Conservation (phyloP, 176 grass and related monocot genomes). For the Juncus inflexus region DNA sequence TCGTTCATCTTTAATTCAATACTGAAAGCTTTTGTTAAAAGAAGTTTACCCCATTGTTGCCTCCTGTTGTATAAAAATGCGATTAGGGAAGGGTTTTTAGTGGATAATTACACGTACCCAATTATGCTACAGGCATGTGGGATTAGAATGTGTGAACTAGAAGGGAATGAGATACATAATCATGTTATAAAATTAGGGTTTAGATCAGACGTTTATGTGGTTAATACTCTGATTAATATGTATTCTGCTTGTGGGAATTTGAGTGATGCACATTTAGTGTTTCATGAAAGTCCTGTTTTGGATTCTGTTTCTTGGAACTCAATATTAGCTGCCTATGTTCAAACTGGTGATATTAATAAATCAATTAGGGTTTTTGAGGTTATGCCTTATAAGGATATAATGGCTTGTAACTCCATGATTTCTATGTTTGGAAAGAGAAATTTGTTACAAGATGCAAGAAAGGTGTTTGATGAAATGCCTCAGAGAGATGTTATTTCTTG, state of each 20-base stretch:
- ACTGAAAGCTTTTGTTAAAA: conserved; percentile 41
- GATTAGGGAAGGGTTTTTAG: conserved; percentile 21
- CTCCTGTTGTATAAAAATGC: conserved; percentile 59
- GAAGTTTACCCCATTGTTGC: conserved; percentile 42
- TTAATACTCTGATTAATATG: conserved; percentile 63
- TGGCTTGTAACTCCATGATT: conserved; percentile 59
- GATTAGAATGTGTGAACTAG: conserved; percentile 29
- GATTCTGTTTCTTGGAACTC: conserved; percentile 95
- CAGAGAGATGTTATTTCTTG: conserved; percentile 54
- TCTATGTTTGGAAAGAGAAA: conserved; percentile 56
- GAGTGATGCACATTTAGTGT: conserved; percentile 47
- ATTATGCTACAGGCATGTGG: conserved; percentile 52
- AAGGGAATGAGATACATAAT: conserved; percentile 58
- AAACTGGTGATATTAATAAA: conserved; percentile 39
- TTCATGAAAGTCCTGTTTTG: conserved; percentile 53
- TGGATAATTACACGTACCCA: conserved; percentile 58
- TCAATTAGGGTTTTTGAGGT: conserved; percentile 38
- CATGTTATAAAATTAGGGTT: conserved; percentile 56
- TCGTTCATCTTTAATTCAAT: conserved; percentile 67
- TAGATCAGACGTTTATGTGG: conserved; percentile 46
- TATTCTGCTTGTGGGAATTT: conserved; percentile 64
- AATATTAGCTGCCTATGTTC: conserved; percentile 61
- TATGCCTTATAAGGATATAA: conserved; percentile 47
- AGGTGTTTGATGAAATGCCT: conserved; percentile 46
- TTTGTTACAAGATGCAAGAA: conserved; percentile 48